Evolutionary conservation across 345 rosid genomes (phyloP).

Genomic region (Triadica sebifera): DNA sequence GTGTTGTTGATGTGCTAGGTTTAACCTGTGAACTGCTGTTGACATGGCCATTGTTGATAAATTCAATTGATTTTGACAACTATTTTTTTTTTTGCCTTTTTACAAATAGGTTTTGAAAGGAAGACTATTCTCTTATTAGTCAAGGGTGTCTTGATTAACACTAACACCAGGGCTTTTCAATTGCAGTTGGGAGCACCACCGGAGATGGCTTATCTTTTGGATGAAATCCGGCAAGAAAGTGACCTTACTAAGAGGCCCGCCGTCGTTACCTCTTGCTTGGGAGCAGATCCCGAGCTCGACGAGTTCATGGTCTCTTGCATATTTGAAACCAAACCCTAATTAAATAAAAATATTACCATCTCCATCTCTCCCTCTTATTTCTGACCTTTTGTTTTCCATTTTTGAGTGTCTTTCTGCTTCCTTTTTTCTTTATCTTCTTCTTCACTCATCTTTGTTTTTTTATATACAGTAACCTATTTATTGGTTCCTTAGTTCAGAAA

Average conservation of each 20-base stretch:
- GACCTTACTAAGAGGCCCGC: conserved; percentile 22
- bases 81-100: conserved; percentile 4
- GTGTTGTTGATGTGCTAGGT: no score
- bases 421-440: no score
- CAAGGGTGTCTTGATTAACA: not conserved
- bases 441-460: no score
- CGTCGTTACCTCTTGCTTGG: conserved; percentile 27
- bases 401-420: no score
- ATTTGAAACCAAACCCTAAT: conserved; percentile 26
- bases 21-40: no score
- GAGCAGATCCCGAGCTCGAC: conserved; percentile 60
- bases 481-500: no score
- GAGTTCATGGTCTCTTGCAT: conserved; percentile 51
- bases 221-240: conserved; percentile 37
- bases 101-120: not conserved
- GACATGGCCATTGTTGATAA: no score
- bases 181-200: conserved; percentile 61
- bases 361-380: not conserved
- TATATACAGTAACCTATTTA: no score
- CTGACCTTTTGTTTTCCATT: not conserved
- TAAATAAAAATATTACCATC: not conserved
- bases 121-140: not conserved
- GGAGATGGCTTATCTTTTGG: conserved; percentile 39
- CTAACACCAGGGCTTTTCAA: not conserved
- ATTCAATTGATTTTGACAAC: not conserved